Evolutionary conservation across 176 grass and related monocot genomes (phyloP).

Genomic region (Aegilops umbellulata): DNA sequence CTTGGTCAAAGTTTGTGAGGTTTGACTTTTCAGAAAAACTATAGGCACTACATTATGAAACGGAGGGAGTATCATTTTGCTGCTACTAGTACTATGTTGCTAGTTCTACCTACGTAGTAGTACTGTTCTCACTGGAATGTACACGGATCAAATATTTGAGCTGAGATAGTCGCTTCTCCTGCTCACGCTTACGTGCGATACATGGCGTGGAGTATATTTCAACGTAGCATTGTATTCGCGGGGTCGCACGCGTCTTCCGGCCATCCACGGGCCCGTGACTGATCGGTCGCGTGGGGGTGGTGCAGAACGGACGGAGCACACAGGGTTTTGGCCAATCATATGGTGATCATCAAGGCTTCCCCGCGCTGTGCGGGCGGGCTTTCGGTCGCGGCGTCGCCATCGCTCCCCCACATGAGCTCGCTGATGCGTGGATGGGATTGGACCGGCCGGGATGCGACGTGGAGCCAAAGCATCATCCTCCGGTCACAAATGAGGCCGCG

Average conservation of each 20-base stretch:
- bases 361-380: not conserved
- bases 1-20: no score
- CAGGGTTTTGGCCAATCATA: constrained; percentile 19
- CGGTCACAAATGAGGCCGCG: not conserved
- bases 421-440: not conserved
- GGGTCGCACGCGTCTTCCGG: not conserved
- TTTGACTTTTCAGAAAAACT: no score
- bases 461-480: not conserved
- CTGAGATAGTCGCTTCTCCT: no score
- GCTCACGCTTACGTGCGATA: no score
- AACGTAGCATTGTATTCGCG: no score
- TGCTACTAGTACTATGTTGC: no score
- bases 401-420: not conserved
- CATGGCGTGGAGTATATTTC: no score
- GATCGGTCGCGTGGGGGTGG: not conserved
- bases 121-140: no score
- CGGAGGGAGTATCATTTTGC: no score
- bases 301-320: not conserved
- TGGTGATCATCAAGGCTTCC: not conserved
- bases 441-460: not conserved
- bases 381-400: not conserved
- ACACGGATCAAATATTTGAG: no score
- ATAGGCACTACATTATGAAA: no score
- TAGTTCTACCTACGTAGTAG: no score
- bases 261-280: not conserved